Base-by-base conservation (phyloP, 768 basidiomycete species). In the Rhodotorula kratochvilovae region DNA sequence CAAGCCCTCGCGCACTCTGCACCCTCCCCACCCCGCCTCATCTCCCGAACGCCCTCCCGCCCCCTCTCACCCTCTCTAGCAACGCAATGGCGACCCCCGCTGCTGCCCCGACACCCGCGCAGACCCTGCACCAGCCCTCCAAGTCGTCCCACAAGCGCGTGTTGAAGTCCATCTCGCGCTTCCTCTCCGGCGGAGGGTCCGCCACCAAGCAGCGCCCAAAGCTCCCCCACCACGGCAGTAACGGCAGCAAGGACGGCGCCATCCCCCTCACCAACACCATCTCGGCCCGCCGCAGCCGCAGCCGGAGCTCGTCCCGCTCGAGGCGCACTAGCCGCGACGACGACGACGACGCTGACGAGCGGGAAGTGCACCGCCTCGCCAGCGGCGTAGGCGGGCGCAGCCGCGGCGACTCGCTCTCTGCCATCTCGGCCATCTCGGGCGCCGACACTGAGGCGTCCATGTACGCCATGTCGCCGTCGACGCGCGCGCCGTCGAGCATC, bases 361-460 rank as follows among this genome's bases (percentile, higher is more conserved):
- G 56, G 31, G 54, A 5, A n/a, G n/a, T n/a, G 23, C 23, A 15
- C 36, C 19, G 4, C 5, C 58, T 29, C 19, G 42, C 4, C 13
- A 27, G 45, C 58, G 42, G 3, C 12, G n/a, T 0, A 5, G 8
- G 15, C 8, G 15, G n/a, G 21, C 59, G 31, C 43, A 45, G 23
- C 11, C 54, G 56, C 13, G 48, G 39, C 21, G n/a, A 33, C 15
- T 65, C 63, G 6, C 7, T 48, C 16, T 59, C 57, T 5, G 16
- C 29, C 10, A 33, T 8, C 13, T 51, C 48, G 19, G 65, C n/a
- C 35, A 4, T 66, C 29, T 58, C 56, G 42, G 91, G 91, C 80
- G 93, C 92, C 25, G 94, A 97, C 78, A 95, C 96, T 66, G 92
- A 96, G 78, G 95, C 95, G 17, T 95, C 92, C 48, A 80, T 96